Conservation (phyloP, 768 basidiomycete species). For the Pulveroboletus sp. region DNA sequence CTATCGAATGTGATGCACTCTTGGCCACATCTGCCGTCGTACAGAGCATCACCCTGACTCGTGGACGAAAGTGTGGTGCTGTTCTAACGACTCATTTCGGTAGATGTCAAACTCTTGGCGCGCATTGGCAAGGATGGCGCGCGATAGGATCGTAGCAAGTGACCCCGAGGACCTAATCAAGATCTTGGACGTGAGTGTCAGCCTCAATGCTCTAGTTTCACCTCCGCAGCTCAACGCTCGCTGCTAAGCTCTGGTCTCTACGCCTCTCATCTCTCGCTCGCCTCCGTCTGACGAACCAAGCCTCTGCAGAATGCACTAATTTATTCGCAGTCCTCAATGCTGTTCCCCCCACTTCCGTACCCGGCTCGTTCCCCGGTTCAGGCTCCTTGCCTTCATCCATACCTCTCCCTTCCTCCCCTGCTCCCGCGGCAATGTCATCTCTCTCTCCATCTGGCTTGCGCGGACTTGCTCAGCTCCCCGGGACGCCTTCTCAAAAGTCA, state of each 20-base stretch:
- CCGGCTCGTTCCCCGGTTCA: conserved; percentile 47
- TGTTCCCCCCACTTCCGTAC: conserved; percentile 49
- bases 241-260: conserved; percentile 71
- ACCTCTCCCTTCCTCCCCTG: conserved; percentile 35
- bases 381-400: conserved; percentile 2
- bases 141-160: conserved; percentile 67
- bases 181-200: conserved; percentile 58
- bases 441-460: conserved; percentile 23
- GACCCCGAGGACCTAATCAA: conserved; percentile 62
- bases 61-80: neutral
- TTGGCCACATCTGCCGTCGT: neutral
- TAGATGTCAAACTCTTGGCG: conserved; percentile 91
- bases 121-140: conserved; percentile 76
- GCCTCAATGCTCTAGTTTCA: neutral
- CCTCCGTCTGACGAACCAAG: conserved; percentile 80
- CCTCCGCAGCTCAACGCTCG: neutral
- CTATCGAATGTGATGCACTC: conserved; percentile 10
- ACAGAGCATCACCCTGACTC: neutral
- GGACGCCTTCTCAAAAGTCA: conserved; percentile 20
- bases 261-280: conserved; percentile 75
- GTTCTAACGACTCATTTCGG: conserved; percentile 13
- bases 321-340: conserved; percentile 66
- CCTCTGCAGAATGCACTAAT: conserved; percentile 79
- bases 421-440: neutral
- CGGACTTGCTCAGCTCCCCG: conserved; percentile 19